A percentile compares a stretch with the other conserved stretches of the same genome.
Evolutionary conservation across 345 rosid genomes (phyloP).

Genomic region (Cardamine resedifolia): DNA sequence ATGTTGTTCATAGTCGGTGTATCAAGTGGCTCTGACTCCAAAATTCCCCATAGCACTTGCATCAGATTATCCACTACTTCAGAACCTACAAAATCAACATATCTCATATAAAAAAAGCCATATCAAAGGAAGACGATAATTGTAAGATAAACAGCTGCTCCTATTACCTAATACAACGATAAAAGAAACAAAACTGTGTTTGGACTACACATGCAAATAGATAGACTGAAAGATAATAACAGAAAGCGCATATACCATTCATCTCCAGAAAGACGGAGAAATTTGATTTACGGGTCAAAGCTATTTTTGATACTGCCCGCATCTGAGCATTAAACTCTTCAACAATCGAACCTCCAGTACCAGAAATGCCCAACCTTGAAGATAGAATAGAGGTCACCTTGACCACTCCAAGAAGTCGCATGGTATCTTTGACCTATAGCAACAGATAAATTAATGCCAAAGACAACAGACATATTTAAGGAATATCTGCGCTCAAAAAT

Average conservation of each 20-base stretch:
- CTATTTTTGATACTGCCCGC: conserved; percentile 95
- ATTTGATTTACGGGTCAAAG: conserved; percentile 87
- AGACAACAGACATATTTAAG: conserved; percentile 10
- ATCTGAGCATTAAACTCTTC: conserved; percentile 96
- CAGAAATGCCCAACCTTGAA: conserved; percentile 77
- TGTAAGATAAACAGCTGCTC: conserved; percentile 6
- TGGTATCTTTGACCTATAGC: conserved; percentile 76
- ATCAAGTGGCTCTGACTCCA: conserved; percentile 90
- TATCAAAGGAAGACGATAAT: conserved; percentile 17
- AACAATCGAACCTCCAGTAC: conserved; percentile 74
- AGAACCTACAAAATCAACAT: conserved; percentile 56
- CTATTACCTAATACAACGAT: conserved; percentile 7
- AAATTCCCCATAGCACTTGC: conserved; percentile 96
- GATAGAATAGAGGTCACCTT: conserved; percentile 72
- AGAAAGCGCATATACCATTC: conserved; percentile 54
- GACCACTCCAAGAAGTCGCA: conserved; percentile 96
- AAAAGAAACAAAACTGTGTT: conserved; percentile 23
- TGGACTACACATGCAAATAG: conserved; percentile 18
- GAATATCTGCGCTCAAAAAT: neutral
- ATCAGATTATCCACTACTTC: conserved; percentile 89
- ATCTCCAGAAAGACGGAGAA: conserved; percentile 72
- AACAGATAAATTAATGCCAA: conserved; percentile 28
- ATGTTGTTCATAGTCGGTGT: conserved; percentile 90
- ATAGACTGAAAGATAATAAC: conserved; percentile 1
- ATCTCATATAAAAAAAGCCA: conserved; percentile 21